Evolutionary conservation across 1,284 basidiomycete species (phyloP).

Genomic region (Coniferiporia sulphurascens): DNA sequence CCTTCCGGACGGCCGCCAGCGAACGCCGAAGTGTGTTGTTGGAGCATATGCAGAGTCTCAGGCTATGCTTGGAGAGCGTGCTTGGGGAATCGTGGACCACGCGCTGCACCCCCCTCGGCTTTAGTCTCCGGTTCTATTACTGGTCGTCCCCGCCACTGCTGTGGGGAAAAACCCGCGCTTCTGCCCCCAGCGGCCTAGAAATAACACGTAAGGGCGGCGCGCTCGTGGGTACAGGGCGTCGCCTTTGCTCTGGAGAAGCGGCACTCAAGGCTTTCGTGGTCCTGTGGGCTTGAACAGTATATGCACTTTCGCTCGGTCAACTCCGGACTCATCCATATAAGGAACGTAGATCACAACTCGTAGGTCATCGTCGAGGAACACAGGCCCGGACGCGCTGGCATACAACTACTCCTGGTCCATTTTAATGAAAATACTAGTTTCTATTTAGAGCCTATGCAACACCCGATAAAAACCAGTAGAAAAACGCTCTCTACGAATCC

Average conservation of each 20-base stretch:
- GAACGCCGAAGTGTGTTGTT: neutral
- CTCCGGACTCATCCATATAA: neutral
- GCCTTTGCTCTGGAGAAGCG: neutral
- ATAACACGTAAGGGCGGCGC: neutral
- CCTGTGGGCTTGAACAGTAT: neutral
- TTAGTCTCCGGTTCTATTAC: conserved; percentile 5
- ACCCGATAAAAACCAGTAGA: neutral
- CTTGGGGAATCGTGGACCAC: neutral
- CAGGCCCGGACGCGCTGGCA: too few species aligned
- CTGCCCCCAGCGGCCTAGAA: neutral
- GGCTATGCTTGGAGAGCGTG: neutral
- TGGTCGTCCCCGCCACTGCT: neutral
- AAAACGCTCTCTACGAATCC: neutral
- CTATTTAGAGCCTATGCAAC: too few species aligned
- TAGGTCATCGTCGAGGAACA: neutral
- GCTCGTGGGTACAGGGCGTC: neutral
- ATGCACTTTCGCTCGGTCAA: too few species aligned
- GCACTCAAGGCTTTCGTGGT: neutral
- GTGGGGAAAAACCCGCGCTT: conserved; percentile 12
- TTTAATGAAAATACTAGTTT: neutral
- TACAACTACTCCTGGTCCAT: too few species aligned
- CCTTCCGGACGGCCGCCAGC: neutral
- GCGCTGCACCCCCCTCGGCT: neutral
- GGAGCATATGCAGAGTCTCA: conserved; percentile 14
- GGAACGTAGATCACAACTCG: neutral